phyloP scores from a whole-genome alignment of 1,284 basidiomycete species.

The Cryptococcus sp. region DNA sequence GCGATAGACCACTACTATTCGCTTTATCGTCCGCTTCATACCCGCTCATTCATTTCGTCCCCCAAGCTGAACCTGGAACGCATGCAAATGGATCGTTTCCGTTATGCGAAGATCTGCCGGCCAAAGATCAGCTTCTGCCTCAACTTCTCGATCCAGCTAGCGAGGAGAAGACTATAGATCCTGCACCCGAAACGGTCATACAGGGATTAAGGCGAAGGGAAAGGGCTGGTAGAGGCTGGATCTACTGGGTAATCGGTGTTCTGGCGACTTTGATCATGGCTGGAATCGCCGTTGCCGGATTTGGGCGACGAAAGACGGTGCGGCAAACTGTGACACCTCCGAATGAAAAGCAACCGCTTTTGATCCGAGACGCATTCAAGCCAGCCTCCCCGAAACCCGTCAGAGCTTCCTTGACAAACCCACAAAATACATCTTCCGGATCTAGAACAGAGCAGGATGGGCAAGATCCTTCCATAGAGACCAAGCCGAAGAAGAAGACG shows the following conservation, averaged over 20 bases:
- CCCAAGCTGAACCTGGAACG: constrained; percentile 34
- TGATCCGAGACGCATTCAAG: constrained; percentile 1
- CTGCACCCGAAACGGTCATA: neutral
- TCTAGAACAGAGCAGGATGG: neutral
- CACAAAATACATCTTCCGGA: neutral
- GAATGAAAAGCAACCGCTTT: constrained; percentile 24
- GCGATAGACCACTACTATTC: constrained; percentile 28
- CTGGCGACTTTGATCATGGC: constrained; percentile 11
- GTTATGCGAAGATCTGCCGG: constrained; percentile 31
- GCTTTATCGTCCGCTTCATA: constrained; percentile 44
- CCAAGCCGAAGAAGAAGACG: constrained; percentile 32
- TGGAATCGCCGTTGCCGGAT: constrained; percentile 17
- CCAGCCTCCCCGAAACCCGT: no score
- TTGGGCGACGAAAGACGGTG: constrained; percentile 7
- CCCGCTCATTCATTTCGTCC: constrained; percentile 43
- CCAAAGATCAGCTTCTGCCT: constrained; percentile 29
- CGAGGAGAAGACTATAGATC: constrained; percentile 16
- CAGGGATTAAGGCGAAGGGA: constrained; percentile 1
- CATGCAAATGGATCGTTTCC: constrained; percentile 40
- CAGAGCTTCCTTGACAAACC: no score
- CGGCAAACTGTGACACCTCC: constrained; percentile 10
- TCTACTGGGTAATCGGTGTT: constrained; percentile 16
- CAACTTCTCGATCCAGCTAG: constrained; percentile 41
- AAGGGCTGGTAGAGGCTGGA: constrained; percentile 9
- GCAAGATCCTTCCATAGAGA: neutral